Base-by-base conservation (phyloP, 805 yeast genomes). In the Barnettozyma vustinii region DNA sequence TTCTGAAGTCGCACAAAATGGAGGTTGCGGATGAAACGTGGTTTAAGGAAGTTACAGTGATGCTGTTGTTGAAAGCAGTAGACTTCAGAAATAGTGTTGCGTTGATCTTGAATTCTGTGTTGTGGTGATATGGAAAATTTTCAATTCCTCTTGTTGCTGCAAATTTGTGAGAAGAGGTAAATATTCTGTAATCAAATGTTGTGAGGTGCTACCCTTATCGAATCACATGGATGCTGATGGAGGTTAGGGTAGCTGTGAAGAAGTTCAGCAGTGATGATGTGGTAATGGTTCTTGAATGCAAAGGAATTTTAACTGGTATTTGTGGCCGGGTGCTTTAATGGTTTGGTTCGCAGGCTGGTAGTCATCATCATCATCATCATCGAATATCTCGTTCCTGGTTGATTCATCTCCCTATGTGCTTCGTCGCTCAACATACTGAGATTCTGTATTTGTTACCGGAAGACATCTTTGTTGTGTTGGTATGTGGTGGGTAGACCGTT, bases 401-500 rank as follows among this genome's bases (percentile, higher is more conserved):
- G 30, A 9, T 23, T 21, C 27, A 20, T 23, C 42, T 39, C 42
- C 15, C 15, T n/a, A 5, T 20, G 33, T 30, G 16, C 16, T n/a
- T 12, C 25, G 12, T 21, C 25, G 32, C 19, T 30, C 18, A 57
- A 87, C 96, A 76, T 87, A 87, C 96, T 76, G 99, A 90, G 87
- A 92, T 89, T 81, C 97, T 90, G 89, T 86, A 94, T 83, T 92
- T 92, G 86, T 90, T 94, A 83, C 99, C 97, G 76, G 96, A 81
- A 71, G 90, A 84, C 92, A 85, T 85, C 75, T 70, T 77, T 63
- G 53, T 53, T 55, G 56, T 42, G 37, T 37, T 45, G 49, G 49
- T 39, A 35, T 42, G 42, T 35, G 44, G 30, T 42, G 12, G 16
- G 50, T 23, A 36, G 45, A 42, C 49, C 50, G n/a, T 33, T 18